Base-by-base conservation (phyloP, 1,284 basidiomycete genomes). In the Rhodotorula sp. region DNA sequence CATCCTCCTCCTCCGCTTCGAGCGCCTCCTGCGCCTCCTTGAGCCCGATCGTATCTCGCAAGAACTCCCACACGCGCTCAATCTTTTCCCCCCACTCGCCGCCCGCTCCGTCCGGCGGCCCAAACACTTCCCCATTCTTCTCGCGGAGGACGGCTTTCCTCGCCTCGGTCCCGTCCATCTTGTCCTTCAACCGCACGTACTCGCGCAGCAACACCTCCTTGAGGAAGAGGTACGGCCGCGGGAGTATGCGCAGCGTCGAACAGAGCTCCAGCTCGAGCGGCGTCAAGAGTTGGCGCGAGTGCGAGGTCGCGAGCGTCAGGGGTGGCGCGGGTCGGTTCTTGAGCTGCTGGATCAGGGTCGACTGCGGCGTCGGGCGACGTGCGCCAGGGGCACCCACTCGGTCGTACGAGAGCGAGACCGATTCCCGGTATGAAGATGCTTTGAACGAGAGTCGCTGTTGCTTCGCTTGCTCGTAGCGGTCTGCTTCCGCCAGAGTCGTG, bases 161-260 rank as follows among this genome's bases (percentile, higher is more conserved):
- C 48, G 67, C 72, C 16, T 74, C 69, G 31, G 45, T 15, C 2
- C 45, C 23, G 12, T 60, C 56, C 70, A 72, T 72, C 18, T 34
- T 21, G 6, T 93, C 93, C 47, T 90, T 89, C 67, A 92, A 85
- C n/a, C 92, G 85, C 12, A 91, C 91, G 78, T 93, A 95, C 82
- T 97, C 94, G 49, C 92, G 87, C 34, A 97, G 88, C 58, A 95
- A 86, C 14, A 90, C 90, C 81, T 95, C 92, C 80, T 97, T 97
- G 83, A 97, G 91, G 69, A 90, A 87, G 60, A 97, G 87, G 81
- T 95, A 97, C 2, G 93, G 92, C 78, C 92, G 92, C 0, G 94
- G 94, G 52, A 95, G 84, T 70, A 97, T 93, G 8, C 92, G 89
- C 23, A 97, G 84, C 66, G 87, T 86, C 5, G 92, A 91, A 80